Conservation (phyloP, 768 basidiomycete species). For the Phaffia tasmanica region DNA sequence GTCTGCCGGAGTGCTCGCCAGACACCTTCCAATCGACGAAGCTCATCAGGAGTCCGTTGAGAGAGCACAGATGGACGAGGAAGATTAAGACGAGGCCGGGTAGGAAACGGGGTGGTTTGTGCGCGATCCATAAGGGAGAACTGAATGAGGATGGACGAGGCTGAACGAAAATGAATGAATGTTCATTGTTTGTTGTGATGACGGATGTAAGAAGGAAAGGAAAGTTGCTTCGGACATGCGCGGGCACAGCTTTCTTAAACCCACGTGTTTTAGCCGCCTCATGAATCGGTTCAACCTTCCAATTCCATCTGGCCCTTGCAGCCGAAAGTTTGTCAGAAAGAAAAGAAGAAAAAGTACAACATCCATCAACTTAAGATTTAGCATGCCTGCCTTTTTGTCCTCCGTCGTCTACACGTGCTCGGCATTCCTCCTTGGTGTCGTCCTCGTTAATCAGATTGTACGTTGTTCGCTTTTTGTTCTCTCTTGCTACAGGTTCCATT, state of each 20-base stretch:
- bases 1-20: slow-evolving; percentile 9
- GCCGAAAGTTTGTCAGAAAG: background rate
- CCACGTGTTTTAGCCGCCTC: background rate
- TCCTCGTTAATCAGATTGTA: slow-evolving; percentile 34
- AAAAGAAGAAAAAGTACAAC: background rate
- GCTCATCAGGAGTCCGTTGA: slow-evolving; percentile 13
- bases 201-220: background rate
- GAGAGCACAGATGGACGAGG: background rate
- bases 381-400: slow-evolving; percentile 60
- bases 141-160: background rate
- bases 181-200: background rate
- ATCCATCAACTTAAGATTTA: background rate
- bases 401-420: slow-evolving; percentile 77
- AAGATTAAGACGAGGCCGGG: slow-evolving; percentile 12
- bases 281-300: background rate
- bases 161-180: background rate
- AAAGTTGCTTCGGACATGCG: background rate
- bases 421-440: slow-evolving; percentile 77
- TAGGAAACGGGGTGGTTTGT: slow-evolving; percentile 9
- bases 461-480: slow-evolving; percentile 22
- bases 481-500: slow-evolving; percentile 1
- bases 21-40: slow-evolving; percentile 10
- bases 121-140: background rate
- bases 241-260: background rate
- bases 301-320: no score